Conservation (phyloP, 768 basidiomycete genomes). For the Boletus pseudopeckii region DNA sequence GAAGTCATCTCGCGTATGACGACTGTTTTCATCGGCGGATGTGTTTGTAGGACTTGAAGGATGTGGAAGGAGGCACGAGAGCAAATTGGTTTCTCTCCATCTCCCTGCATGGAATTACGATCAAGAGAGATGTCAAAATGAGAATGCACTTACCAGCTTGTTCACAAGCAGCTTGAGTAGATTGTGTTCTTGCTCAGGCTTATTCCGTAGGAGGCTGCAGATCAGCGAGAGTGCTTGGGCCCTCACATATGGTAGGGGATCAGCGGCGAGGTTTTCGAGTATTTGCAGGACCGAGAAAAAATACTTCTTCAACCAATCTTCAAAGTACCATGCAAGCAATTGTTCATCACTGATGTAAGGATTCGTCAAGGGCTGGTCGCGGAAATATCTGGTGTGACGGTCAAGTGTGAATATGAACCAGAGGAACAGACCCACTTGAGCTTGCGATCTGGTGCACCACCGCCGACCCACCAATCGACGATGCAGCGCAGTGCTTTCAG, state of each 20-base stretch:
- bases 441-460: slow-evolving; percentile 85
- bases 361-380: slow-evolving; percentile 77
- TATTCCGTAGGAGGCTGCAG: slow-evolving; percentile 75
- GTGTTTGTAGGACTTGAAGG: slow-evolving; percentile 83
- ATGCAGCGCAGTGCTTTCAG: slow-evolving; percentile 87
- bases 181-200: slow-evolving; percentile 98
- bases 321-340: slow-evolving; percentile 84
- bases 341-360: slow-evolving; percentile 64
- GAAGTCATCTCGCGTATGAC: slow-evolving; percentile 84
- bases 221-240: slow-evolving; percentile 79
- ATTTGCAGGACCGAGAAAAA: slow-evolving; percentile 90
- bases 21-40: slow-evolving; percentile 90
- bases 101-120: slow-evolving; percentile 53
- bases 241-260: slow-evolving; percentile 84
- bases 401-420: not conserved
- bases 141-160: slow-evolving; percentile 65
- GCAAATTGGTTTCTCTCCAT: slow-evolving; percentile 81
- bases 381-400: slow-evolving; percentile 67
- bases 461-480: slow-evolving; percentile 97
- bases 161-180: slow-evolving; percentile 87
- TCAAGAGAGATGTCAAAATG: not conserved
- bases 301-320: slow-evolving; percentile 97
- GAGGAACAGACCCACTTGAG: slow-evolving; percentile 56
- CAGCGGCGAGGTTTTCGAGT: slow-evolving; percentile 81
- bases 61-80: slow-evolving; percentile 89